Conservation (phyloP, 2,329 filamentous ascomycete genomes). For the Penicillium sp. region DNA sequence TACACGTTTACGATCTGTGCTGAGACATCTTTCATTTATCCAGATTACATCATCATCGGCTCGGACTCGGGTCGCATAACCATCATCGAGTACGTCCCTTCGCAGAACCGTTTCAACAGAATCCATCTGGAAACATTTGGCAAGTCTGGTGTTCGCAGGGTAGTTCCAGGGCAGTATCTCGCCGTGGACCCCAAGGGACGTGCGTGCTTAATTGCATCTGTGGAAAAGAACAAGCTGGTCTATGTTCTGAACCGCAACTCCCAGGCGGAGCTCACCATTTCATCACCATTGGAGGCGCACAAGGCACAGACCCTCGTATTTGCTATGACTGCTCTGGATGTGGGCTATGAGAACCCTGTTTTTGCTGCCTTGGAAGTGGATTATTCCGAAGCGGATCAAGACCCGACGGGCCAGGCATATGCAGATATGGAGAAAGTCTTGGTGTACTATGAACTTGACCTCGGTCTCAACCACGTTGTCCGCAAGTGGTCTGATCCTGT, state of each 20-base stretch:
- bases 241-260: constrained; percentile 96
- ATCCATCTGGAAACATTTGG: constrained; percentile 96
- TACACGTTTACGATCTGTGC: constrained; percentile 34
- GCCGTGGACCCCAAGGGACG: constrained; percentile 93
- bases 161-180: constrained; percentile 92
- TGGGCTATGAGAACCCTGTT: constrained; percentile 93
- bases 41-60: constrained; percentile 92
- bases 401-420: constrained; percentile 76
- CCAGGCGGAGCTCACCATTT: constrained; percentile 92
- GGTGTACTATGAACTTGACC: constrained; percentile 95
- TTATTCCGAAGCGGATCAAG: constrained; percentile 85
- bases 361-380: constrained; percentile 94
- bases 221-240: constrained; percentile 99
- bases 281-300: constrained; percentile 92
- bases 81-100: constrained; percentile 83
- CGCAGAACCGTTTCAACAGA: constrained; percentile 79
- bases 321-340: constrained; percentile 80
- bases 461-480: constrained; percentile 94
- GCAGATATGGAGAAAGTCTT: constrained; percentile 81
- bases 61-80: constrained; percentile 94
- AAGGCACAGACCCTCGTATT: constrained; percentile 88
- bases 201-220: constrained; percentile 86
- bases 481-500: constrained; percentile 94
- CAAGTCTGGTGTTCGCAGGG: constrained; percentile 89
- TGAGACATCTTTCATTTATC: constrained; percentile 35